These are phyloP conservation scores for Urostyla sp. DNA, from an alignment of 73 alveolate species.

Conservation along the genomic window DNA sequence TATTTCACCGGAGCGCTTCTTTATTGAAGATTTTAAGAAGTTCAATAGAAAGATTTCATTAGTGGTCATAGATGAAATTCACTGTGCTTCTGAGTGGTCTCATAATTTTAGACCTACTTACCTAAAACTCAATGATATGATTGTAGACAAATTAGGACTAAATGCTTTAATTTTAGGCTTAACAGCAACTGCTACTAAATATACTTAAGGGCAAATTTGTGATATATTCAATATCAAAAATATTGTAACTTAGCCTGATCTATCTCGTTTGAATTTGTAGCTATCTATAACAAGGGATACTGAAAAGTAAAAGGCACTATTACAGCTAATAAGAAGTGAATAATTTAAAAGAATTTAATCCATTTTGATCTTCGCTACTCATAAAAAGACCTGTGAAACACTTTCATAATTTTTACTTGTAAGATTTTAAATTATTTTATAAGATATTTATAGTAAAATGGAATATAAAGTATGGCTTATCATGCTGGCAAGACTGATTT, in stretches of 20 bases:
- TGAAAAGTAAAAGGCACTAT: conserved; percentile 70
- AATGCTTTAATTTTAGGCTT: conserved; percentile 70
- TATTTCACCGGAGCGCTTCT: conserved; percentile 93
- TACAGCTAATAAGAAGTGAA: conserved; percentile 63
- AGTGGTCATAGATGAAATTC: conserved; percentile 96
- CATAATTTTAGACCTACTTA: conserved; percentile 94
- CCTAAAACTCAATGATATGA: conserved; percentile 78
- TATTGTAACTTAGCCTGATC: conserved; percentile 61
- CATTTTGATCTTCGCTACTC: conserved; percentile 81
- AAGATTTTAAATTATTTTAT: background rate
- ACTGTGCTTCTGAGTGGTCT: conserved; percentile 91
- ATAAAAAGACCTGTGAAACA: conserved; percentile 76
- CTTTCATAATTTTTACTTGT: conserved; percentile 77
- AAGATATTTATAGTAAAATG: conserved; percentile 66
- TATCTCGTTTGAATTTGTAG: conserved; percentile 74
- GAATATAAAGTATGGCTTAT: conserved; percentile 78
- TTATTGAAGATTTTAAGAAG: conserved; percentile 83
- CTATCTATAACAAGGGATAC: conserved; percentile 84
- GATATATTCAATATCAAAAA: conserved; percentile 64
- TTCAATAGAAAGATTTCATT: conserved; percentile 81
- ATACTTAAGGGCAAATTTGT: conserved; percentile 55
- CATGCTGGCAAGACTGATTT: conserved; percentile 89
- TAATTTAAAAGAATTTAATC: conserved; percentile 71
- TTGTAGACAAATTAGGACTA: conserved; percentile 66
- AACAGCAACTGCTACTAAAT: conserved; percentile 77